Conservation (phyloP, 2,329 filamentous ascomycete genomes). For the Aspergillus neotritici region DNA sequence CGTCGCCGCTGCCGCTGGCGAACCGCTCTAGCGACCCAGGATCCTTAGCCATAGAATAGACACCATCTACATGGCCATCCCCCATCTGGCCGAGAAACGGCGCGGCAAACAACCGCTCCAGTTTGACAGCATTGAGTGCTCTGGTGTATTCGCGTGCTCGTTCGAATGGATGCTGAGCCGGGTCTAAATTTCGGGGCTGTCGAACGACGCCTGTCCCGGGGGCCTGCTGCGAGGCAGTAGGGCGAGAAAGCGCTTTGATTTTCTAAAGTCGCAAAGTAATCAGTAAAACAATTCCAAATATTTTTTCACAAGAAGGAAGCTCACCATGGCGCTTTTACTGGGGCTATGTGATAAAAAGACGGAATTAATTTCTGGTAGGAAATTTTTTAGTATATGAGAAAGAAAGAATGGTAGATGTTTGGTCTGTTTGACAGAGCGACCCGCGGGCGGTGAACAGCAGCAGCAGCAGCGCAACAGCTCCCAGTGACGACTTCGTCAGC, state of each 20-base stretch:
- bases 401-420: slow-evolving; percentile 1
- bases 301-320: slow-evolving; percentile 4
- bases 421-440: slow-evolving; percentile 28
- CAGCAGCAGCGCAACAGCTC: slow-evolving; percentile 10
- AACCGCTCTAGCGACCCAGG: slow-evolving; percentile 66
- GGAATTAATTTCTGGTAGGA: slow-evolving; percentile 16
- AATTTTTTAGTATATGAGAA: slow-evolving; percentile 3
- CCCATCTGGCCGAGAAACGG: slow-evolving; percentile 85
- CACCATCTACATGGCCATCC: slow-evolving; percentile 84
- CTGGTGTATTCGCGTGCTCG: slow-evolving; percentile 78
- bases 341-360: no score
- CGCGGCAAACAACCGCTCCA: slow-evolving; percentile 85
- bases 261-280: slow-evolving; percentile 35
- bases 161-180: slow-evolving; percentile 84
- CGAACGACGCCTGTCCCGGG: slow-evolving; percentile 42
- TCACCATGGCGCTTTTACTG: slow-evolving; percentile 26
- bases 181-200: slow-evolving; percentile 59
- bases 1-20: slow-evolving; percentile 83
- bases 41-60: slow-evolving; percentile 76
- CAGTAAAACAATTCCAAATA: neutral
- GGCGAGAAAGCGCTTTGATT: slow-evolving; percentile 51
- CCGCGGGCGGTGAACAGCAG: slow-evolving; percentile 26
- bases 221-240: slow-evolving; percentile 43
- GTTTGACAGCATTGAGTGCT: slow-evolving; percentile 77
- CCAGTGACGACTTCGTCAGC: no score